These are phyloP conservation scores for Alternaria triticina DNA, from an alignment of 2,329 filamentous ascomycete species.

Conservation along the genomic window DNA sequence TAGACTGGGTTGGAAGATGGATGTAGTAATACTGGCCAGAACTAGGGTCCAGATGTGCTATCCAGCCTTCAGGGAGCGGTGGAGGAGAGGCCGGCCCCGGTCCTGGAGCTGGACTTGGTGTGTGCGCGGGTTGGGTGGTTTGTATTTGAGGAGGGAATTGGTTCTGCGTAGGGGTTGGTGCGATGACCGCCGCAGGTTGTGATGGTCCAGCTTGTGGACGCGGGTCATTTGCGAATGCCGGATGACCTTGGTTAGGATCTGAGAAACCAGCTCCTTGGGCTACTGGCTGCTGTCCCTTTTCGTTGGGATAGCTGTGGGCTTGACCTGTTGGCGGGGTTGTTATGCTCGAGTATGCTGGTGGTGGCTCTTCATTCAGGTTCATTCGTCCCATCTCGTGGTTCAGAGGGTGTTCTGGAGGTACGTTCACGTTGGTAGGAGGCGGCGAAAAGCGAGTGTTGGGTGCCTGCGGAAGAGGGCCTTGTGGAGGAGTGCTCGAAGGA, in stretches of 20 bases:
- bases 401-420: conserved; percentile 65
- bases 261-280: conserved; percentile 36
- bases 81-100: conserved; percentile 82
- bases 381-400: conserved; percentile 87
- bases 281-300: conserved; percentile 67
- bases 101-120: conserved; percentile 54
- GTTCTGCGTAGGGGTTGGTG: conserved; percentile 40
- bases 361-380: conserved; percentile 80
- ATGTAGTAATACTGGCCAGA: conserved; percentile 99
- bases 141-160: conserved; percentile 33
- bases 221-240: conserved; percentile 88
- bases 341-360: conserved; percentile 92
- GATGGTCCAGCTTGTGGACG: conserved; percentile 58
- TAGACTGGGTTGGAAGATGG: conserved; percentile 90
- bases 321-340: conserved; percentile 45
- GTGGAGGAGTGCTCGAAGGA: conserved; percentile 50
- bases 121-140: conserved; percentile 34
- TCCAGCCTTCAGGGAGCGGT: conserved; percentile 96
- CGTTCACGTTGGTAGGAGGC: conserved; percentile 29
- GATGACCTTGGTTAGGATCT: conserved; percentile 68
- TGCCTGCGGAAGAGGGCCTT: conserved; percentile 40
- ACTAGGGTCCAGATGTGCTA: conserved; percentile 91
- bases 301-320: conserved; percentile 71
- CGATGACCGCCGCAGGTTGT: conserved; percentile 42
- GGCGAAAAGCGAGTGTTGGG: conserved; percentile 33